phyloP scores from a whole-genome alignment of 352 stramenopile species.

The Globisporangium spiculum region DNA sequence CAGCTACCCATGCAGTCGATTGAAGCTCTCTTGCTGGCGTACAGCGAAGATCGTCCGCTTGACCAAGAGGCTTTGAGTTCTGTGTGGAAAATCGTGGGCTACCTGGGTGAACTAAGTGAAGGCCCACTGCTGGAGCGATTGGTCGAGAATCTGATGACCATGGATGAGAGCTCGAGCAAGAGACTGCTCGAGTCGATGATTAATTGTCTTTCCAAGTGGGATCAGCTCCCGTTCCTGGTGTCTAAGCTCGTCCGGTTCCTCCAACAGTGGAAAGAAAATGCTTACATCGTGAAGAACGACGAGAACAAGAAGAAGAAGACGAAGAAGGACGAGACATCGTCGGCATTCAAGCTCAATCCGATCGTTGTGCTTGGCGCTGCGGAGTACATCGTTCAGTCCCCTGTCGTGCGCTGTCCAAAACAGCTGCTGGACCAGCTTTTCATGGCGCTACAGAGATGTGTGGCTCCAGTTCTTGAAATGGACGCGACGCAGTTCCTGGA shows the following conservation, averaged over 20 bases:
- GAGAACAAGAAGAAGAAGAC: constrained; percentile 19
- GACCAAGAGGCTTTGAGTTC: constrained; percentile 68
- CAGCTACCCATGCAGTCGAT: constrained; percentile 64
- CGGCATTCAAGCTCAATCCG: constrained; percentile 41
- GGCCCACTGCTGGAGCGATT: constrained; percentile 55
- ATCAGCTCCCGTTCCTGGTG: constrained; percentile 62
- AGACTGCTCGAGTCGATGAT: constrained; percentile 79
- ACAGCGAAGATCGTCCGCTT: constrained; percentile 54
- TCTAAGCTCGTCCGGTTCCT: constrained; percentile 62
- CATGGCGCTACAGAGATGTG: constrained; percentile 34
- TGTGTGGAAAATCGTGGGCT: constrained; percentile 74
- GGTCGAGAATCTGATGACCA: constrained; percentile 64
- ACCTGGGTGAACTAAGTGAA: constrained; percentile 60
- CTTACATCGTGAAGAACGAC: constrained; percentile 20
- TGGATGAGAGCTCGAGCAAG: constrained; percentile 69
- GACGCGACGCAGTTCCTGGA: constrained; percentile 36
- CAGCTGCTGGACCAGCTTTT: constrained; percentile 47
- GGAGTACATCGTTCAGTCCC: constrained; percentile 62
- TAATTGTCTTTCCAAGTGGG: constrained; percentile 72
- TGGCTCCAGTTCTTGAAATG: constrained; percentile 44
- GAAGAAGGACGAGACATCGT: constrained; percentile 37
- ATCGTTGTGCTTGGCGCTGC: constrained; percentile 58
- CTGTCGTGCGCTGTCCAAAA: constrained; percentile 43
- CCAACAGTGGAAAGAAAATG: constrained; percentile 49
- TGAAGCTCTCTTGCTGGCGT: constrained; percentile 60